Evolutionary conservation across 305 asterid genomes (phyloP), one percentile per base, ranked within the genome.

Genomic region (Stenogyne calaminthoides): DNA sequence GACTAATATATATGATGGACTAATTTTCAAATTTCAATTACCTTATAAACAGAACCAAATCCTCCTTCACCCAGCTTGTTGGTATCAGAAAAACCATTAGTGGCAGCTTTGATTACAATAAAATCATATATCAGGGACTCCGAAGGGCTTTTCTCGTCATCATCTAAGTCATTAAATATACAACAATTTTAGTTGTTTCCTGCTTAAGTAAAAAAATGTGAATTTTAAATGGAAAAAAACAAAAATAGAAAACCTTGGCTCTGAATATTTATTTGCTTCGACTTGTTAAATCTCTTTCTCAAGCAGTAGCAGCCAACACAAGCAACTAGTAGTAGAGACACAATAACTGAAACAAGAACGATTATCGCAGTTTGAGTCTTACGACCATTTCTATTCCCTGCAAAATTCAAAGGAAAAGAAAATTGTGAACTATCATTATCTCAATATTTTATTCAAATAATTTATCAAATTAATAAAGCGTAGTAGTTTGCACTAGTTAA

Each of bases 1-100:
- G 25, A 22, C 25, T 22, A 22, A 22, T 22, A 22, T 22, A 22
- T 29, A 29, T 29, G 2, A 29, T 29, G 34, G 34, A 29, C 47
- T 40, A 20, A 20, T 10, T 22, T 22, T 22, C 25, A 22, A 39
- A 29, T 9, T 19, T 5, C 2, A 62, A 7, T 29, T 71, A 84
- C 88, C 82, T 81, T 73, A 64, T 72, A 81, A 42, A 84, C 88
- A 32, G 56, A 71, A 16, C 88, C 88, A 54, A 76, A 81, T 56
- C 86, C 85, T n/a, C 88, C 85, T 64, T 84, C 67, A 36, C 82
- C 84, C 9, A 84, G 64, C 73, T 81, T 81, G 71, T 76, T 78
- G 1, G 71, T 58, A 42, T 42, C 54, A 8, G 83, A 64, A 76
- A 81, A 81, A 56, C 68, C 70, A 65, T 84, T 25, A 0, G 91